Conservation (phyloP, 2,329 filamentous ascomycete genomes). For the Exserohilum rostratum region DNA sequence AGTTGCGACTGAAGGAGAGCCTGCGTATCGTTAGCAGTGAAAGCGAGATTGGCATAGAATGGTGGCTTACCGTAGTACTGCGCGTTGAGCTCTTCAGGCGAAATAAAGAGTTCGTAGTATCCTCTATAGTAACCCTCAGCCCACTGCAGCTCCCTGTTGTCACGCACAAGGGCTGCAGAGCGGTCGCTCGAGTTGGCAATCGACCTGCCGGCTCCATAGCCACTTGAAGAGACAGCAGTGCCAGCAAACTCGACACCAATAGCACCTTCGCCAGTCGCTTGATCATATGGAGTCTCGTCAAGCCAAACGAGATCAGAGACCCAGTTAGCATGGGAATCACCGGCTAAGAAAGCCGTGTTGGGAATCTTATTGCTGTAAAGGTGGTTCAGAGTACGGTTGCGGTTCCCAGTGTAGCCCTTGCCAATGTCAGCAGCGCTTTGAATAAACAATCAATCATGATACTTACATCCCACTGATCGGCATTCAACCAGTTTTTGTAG, state of each 20-base stretch:
- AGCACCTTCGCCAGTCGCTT: constrained; percentile 44
- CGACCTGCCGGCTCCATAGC: constrained; percentile 38
- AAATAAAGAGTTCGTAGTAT: constrained; percentile 68
- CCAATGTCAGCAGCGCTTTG: not conserved
- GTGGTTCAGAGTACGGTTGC: constrained; percentile 70
- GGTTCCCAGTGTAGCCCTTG: constrained; percentile 69
- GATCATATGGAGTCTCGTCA: constrained; percentile 46
- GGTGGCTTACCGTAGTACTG: constrained; percentile 63
- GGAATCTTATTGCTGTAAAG: constrained; percentile 69
- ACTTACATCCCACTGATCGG: constrained; percentile 63
- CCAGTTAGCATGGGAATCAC: constrained; percentile 71
- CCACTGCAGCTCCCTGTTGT: constrained; percentile 71
- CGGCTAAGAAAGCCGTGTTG: constrained; percentile 74
- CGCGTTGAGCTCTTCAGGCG: constrained; percentile 61
- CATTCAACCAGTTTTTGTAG: constrained; percentile 46
- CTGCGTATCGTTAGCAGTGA: constrained; percentile 13
- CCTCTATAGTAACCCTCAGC: constrained; percentile 74
- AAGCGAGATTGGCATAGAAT: not conserved
- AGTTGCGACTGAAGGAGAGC: constrained; percentile 60
- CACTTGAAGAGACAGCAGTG: constrained; percentile 67
- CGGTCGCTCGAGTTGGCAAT: constrained; percentile 55
- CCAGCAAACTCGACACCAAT: constrained; percentile 62
- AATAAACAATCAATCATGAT: not conserved
- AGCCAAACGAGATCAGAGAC: constrained; percentile 52
- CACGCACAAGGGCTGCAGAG: constrained; percentile 44